Evolutionary conservation across 2,329 filamentous ascomycete species (phyloP).

Genomic region (Alternaria ventricosa): DNA sequence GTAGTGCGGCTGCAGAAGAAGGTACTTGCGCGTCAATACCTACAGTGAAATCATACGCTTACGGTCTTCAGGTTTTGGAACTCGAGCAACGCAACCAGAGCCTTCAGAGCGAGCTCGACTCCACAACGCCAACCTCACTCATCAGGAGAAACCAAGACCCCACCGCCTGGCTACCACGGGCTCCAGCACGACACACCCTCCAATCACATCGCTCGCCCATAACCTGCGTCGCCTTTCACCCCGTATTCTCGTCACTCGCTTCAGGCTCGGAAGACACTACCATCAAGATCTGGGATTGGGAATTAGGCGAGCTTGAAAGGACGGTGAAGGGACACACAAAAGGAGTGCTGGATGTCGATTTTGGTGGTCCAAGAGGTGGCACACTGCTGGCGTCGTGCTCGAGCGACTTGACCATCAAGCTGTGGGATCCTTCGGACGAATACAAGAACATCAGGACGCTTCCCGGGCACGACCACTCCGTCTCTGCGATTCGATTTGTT

Average conservation of each 20-base stretch:
- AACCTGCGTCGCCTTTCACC: constrained; percentile 90
- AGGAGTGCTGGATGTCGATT: constrained; percentile 86
- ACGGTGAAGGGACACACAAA: constrained; percentile 94
- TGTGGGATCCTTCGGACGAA: constrained; percentile 91
- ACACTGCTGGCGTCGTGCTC: constrained; percentile 84
- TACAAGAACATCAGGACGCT: constrained; percentile 96
- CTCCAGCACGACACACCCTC: constrained; percentile 79
- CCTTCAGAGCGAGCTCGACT: constrained; percentile 84
- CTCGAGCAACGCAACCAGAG: constrained; percentile 76
- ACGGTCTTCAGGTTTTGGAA: constrained; percentile 78
- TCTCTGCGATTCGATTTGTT: constrained; percentile 87
- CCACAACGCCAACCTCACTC: constrained; percentile 78
- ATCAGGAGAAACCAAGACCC: constrained; percentile 84
- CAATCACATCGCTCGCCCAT: constrained; percentile 83
- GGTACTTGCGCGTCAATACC: constrained; percentile 55
- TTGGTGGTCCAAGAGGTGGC: constrained; percentile 81
- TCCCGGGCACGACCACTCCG: constrained; percentile 89
- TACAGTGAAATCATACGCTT: constrained; percentile 12
- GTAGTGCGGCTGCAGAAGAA: constrained; percentile 95
- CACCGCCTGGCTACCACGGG: constrained; percentile 81
- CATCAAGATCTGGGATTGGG: constrained; percentile 98
- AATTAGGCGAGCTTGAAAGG: constrained; percentile 85
- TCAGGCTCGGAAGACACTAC: constrained; percentile 91
- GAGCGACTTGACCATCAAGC: constrained; percentile 89
- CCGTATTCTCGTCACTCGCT: constrained; percentile 86